Evolutionary conservation across 1,139 yeast species (phyloP), one percentile per base, ranked within the genome.

Genomic region (Taphrina deformans): DNA sequence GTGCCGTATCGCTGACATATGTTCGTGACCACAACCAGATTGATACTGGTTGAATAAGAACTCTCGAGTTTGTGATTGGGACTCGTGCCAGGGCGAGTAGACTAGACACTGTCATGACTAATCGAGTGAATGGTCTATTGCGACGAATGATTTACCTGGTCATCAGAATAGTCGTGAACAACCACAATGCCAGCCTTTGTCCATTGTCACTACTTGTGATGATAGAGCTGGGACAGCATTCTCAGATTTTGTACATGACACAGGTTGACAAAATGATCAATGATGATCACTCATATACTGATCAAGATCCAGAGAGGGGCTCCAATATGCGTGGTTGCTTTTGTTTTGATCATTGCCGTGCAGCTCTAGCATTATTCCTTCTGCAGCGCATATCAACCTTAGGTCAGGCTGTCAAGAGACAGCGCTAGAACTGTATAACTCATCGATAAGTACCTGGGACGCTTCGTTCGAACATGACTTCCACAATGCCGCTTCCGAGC

Each of bases 301-400:
- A 38, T 38, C 41, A 38, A 38, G n/a, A 38, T n/a, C 41, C 2
- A 12, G 16, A 1, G 41, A 38, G 41, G 41, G n/a, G 41, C 41
- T 38, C 41, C 2, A 18, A 9, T 38, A 12, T 2, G 2, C 12
- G 18, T 44, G 27, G 48, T 44, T 44, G 48, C 48, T 7, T 23
- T 44, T 44, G 48, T 44, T 44, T 44, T 44, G 48, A 44, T 44
- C 14, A 21, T 44, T 44, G 48, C n/a, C n/a, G n/a, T n/a, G n/a
- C 41, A n/a, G 41, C 41, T 10, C 1, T 7, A 12, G 41, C 41
- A n/a, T 14, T 38, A 38, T n/a, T 38, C 10, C 33, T 29, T 29
- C 33, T 10, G n/a, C n/a, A n/a, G n/a, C 10, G 33, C 33, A 29
- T 29, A 6, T 6, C 33, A 29, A 29, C 33, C 6, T 10, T 29